A percentile compares a stretch with the other conserved stretches of the same genome.
These are phyloP conservation scores for Aspergillus sp. DNA, from an alignment of 2,329 filamentous ascomycete species.

Conservation along the genomic window DNA sequence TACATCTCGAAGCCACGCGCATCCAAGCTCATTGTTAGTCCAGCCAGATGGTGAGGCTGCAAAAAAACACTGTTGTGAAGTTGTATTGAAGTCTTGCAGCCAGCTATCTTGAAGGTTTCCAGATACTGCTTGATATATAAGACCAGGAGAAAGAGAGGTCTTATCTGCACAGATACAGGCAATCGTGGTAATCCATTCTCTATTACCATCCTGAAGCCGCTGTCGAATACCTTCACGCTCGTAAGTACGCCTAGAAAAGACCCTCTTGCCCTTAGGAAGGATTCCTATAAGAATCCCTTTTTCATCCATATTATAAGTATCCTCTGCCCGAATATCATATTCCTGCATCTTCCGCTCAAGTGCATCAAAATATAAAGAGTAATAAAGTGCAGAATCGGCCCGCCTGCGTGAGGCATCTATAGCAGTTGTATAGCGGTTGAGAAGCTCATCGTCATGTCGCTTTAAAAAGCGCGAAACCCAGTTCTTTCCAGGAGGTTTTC, in stretches of 20 bases:
- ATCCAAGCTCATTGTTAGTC: constrained; percentile 6
- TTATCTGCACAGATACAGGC: constrained; percentile 20
- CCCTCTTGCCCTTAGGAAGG: constrained; percentile 7
- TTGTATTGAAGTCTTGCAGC: constrained; percentile 14
- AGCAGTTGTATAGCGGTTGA: not conserved
- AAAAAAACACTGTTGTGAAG: not conserved
- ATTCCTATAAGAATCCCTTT: not conserved
- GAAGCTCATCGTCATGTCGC: not conserved
- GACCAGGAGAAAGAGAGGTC: constrained; percentile 7
- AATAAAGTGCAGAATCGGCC: no score
- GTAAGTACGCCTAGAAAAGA: constrained; percentile 14
- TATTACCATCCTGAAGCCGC: constrained; percentile 19
- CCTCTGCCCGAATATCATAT: not conserved
- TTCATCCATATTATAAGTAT: not conserved
- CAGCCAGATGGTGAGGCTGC: not conserved
- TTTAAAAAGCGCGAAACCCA: not conserved
- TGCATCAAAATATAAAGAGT: not conserved
- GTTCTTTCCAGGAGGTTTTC: not conserved
- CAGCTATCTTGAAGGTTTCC: constrained; percentile 18
- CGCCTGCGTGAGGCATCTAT: not conserved
- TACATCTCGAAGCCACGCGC: not conserved
- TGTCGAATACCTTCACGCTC: constrained; percentile 9
- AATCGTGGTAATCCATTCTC: constrained; percentile 22
- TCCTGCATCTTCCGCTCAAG: not conserved
- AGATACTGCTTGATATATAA: constrained; percentile 22